phyloP scores from a whole-genome alignment of 495 filamentous ascomycete species.

The Aspergillus nidulans region DNA sequence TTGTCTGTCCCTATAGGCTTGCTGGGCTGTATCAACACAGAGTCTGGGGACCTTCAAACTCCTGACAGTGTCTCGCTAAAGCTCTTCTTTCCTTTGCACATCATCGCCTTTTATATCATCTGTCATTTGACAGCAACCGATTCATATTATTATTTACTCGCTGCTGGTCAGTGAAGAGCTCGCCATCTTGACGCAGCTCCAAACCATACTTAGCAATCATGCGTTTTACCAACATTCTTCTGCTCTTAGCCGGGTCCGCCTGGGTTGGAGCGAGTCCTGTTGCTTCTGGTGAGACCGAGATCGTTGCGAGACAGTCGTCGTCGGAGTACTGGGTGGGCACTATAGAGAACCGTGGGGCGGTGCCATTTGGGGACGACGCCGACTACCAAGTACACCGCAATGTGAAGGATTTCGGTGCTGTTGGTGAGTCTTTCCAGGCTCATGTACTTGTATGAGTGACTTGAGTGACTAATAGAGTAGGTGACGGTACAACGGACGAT shows the following conservation, averaged over 20 bases:
- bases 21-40: neutral
- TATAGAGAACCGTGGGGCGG: constrained; percentile 65
- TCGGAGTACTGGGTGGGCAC: constrained; percentile 68
- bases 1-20: constrained; percentile 8
- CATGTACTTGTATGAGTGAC: no score
- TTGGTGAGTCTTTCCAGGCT: constrained; percentile 40
- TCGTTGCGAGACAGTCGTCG: constrained; percentile 9
- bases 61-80: constrained; percentile 18
- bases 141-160: constrained; percentile 16
- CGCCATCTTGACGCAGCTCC: constrained; percentile 25
- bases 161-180: constrained; percentile 37
- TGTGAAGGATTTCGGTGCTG: constrained; percentile 79
- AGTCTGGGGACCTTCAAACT: neutral
- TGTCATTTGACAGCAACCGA: constrained; percentile 10
- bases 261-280: constrained; percentile 42
- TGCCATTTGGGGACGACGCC: constrained; percentile 55
- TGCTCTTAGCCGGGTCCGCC: constrained; percentile 35
- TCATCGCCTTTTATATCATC: constrained; percentile 1
- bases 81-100: neutral
- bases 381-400: constrained; percentile 79
- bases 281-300: constrained; percentile 16
- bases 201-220: constrained; percentile 26
- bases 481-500: constrained; percentile 79
- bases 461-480: constrained; percentile 38
- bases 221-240: constrained; percentile 33